Evolutionary conservation across 2,329 filamentous ascomycete genomes (phyloP).

Genomic region (Arthrobotrys sinensis): DNA sequence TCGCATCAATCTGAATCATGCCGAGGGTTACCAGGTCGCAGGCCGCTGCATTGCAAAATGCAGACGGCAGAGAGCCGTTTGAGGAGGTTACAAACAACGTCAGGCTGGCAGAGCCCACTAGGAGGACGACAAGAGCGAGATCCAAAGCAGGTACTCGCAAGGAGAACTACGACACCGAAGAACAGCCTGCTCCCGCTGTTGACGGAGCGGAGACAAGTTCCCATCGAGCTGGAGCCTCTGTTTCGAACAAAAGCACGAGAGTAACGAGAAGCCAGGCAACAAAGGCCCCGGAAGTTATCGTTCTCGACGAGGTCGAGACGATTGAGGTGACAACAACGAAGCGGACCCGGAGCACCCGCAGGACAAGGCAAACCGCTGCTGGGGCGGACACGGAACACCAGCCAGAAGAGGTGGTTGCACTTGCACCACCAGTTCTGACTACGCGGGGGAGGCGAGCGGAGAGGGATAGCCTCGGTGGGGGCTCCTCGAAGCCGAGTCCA

Average conservation of each 20-base stretch:
- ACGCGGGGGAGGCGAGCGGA: slow-evolving; percentile 11
- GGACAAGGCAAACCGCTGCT: slow-evolving; percentile 13
- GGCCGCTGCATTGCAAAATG: slow-evolving; percentile 40
- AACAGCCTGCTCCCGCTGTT: background rate
- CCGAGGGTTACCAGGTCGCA: slow-evolving; percentile 50
- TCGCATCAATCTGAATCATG: slow-evolving; percentile 39
- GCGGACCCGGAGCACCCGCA: slow-evolving; percentile 41
- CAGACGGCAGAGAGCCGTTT: slow-evolving; percentile 42
- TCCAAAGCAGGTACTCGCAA: slow-evolving; percentile 49
- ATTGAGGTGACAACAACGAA: slow-evolving; percentile 48
- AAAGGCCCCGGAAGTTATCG: slow-evolving; percentile 25
- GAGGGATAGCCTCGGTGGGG: slow-evolving; percentile 4
- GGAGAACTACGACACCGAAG: slow-evolving; percentile 39
- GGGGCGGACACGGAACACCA: slow-evolving; percentile 15
- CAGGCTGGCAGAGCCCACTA: slow-evolving; percentile 21
- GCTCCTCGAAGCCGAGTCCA: slow-evolving; percentile 6
- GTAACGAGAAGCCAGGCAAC: slow-evolving; percentile 24
- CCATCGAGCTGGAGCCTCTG: slow-evolving; percentile 14
- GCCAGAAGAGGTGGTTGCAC: background rate
- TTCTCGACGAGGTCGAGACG: slow-evolving; percentile 41
- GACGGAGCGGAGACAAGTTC: slow-evolving; percentile 27
- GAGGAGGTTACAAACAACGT: slow-evolving; percentile 48
- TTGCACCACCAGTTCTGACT: background rate
- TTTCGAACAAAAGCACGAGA: slow-evolving; percentile 22
- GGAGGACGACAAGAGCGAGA: slow-evolving; percentile 35